Evolutionary conservation across 495 filamentous ascomycete genomes (phyloP).

Genomic region (Copromyces sp.): DNA sequence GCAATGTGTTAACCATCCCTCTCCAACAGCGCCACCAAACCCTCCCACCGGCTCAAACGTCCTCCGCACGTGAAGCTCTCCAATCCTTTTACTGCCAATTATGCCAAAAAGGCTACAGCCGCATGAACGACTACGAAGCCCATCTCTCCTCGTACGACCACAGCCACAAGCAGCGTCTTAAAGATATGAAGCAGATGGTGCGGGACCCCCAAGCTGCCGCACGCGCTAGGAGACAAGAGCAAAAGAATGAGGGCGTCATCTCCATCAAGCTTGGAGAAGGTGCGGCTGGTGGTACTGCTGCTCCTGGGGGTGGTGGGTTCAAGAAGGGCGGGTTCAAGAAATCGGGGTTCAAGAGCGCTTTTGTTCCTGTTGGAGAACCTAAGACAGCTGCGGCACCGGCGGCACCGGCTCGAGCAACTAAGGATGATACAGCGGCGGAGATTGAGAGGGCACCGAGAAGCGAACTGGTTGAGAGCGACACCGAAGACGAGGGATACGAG

Average conservation of each 20-base stretch:
- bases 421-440: constrained; percentile 10
- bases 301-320: constrained; percentile 30
- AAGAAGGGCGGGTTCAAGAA: constrained; percentile 47
- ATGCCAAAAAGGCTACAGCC: constrained; percentile 58
- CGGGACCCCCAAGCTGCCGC: constrained; percentile 45
- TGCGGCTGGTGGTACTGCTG: constrained; percentile 5
- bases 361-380: constrained; percentile 30
- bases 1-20: neutral
- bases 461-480: constrained; percentile 42
- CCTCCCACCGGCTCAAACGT: constrained; percentile 55
- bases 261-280: constrained; percentile 44
- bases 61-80: constrained; percentile 77
- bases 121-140: constrained; percentile 61
- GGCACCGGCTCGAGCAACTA: neutral
- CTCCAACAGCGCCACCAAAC: constrained; percentile 35
- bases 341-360: constrained; percentile 42
- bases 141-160: constrained; percentile 64
- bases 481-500: constrained; percentile 49
- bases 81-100: constrained; percentile 79
- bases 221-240: constrained; percentile 60
- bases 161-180: constrained; percentile 54
- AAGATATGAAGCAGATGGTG: constrained; percentile 58
- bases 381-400: constrained; percentile 3
- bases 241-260: constrained; percentile 55
- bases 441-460: constrained; percentile 8